Evolutionary conservation across 2,329 filamentous ascomycete genomes (phyloP).

Genomic region (Paraconiothyrium sp.): DNA sequence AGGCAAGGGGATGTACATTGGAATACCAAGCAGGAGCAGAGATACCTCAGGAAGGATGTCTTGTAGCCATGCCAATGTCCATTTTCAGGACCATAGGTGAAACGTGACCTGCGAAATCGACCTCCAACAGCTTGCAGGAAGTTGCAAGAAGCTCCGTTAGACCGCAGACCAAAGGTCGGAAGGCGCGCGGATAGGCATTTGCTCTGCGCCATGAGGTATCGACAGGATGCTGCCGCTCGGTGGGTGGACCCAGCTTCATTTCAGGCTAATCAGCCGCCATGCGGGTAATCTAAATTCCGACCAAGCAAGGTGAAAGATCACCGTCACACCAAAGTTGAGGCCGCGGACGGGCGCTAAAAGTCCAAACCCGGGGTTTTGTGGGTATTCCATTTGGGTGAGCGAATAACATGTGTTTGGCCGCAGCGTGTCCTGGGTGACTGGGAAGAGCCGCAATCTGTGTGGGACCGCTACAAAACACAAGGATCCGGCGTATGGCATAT

Average conservation of each 20-base stretch:
- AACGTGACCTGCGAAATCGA: not conserved
- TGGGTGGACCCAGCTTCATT: slow-evolving; percentile 26
- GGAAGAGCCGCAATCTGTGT: slow-evolving; percentile 34
- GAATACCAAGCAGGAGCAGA: not conserved
- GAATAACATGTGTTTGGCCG: slow-evolving; percentile 23
- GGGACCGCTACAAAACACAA: slow-evolving; percentile 20
- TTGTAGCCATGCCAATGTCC: not conserved
- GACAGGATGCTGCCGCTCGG: not conserved
- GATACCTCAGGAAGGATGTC: not conserved
- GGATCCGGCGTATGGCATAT: slow-evolving; percentile 25
- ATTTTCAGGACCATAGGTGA: not conserved
- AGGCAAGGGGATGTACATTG: not conserved
- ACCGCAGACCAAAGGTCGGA: not conserved
- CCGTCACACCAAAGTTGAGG: slow-evolving; percentile 14
- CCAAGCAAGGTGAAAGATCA: slow-evolving; percentile 26
- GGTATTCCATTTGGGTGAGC: slow-evolving; percentile 14
- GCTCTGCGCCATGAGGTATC: not conserved
- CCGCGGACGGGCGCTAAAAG: slow-evolving; percentile 17
- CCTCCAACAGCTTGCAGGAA: not conserved
- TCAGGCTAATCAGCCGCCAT: slow-evolving; percentile 41
- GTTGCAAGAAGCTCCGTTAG: not conserved
- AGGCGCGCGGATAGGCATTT: not conserved
- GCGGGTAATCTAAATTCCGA: slow-evolving; percentile 39
- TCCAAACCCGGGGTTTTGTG: slow-evolving; percentile 24
- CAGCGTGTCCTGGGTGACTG: slow-evolving; percentile 25